Evolutionary conservation across 2,329 filamentous ascomycete species (phyloP), one percentile per base, ranked within the genome.

Genomic region (Calonectria pauciramosa): DNA sequence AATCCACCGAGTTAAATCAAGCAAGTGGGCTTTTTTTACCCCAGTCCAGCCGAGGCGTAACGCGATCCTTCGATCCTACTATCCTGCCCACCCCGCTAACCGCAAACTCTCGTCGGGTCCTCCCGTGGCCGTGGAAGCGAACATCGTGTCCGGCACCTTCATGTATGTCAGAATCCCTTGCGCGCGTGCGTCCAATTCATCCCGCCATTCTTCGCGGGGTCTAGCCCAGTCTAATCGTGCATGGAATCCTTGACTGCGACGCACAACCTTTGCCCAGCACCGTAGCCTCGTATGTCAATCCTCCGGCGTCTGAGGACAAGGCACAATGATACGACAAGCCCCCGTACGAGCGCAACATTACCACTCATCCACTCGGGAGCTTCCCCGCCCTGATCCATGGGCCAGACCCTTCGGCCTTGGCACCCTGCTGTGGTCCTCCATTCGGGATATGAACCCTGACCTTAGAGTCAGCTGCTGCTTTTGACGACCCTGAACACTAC

Each of bases 51-150:
- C 54, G 16, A 63, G 59, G 18, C 70, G 51, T 16, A 60, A 47
- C 56, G 23, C 60, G 28, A 52, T 54, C 34, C 56, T 63, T 63
- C 67, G 60, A 67, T 73, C 67, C 28, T 51, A n/a, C 38, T 34
- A 36, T 63, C 56, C 56, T 69, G 44, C 23, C 49, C 64, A 72
- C 70, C 41, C 60, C 66, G 30, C 59, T 65, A 51, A 73, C 47
- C 30, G 71, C 71, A 70, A 66, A 69, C 60, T 65, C 49, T 44
- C 49, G 59, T 66, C 68, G 67, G 60, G 52, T 73, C 71, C 49
- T 70, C 60, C 67, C 60, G 60, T 54, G 20, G 28, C 59, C 28
- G 18, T 64, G 63, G 49, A 59, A 32, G 54, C 70, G 34, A 68
- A 63, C 67, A n/a, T 41, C 30, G 44, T 16, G 32, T 60, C 52